Base-by-base conservation (phyloP, 345 rosid genomes). In the Syzygium aqueum region DNA sequence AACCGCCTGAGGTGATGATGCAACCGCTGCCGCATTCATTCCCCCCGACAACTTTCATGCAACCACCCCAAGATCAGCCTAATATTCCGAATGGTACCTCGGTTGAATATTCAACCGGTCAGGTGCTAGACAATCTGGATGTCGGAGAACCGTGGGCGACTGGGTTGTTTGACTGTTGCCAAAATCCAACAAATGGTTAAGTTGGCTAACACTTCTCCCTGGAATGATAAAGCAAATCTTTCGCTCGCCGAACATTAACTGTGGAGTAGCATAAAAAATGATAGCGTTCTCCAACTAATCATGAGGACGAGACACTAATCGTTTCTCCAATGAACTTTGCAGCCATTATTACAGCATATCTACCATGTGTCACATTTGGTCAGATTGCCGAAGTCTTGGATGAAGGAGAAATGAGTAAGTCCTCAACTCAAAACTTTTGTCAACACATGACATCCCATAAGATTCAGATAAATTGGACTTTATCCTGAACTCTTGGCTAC, bases 281-380 rank as follows among this genome's bases (percentile, higher is more conserved):
- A 43, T 43, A 43, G 46, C 46, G 46, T 63, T 63, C 73, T 65
- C 28, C 67, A 59, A 59, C 30, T 59, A 27, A 27, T 65, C 19
- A 30, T 28, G 0, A 28, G 77, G 40, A 65, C 7, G 22, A 65
- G 21, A 28, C 77, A 30, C 22, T 65, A 25, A 57, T 84, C 85
- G 21, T 52, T 51, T 22, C 59, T 53, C 53, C 59, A 5, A 43
- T 11, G 21, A 57, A 82, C 54, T 84, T 88, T 63, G 88, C 82
- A 92, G 95, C 93, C 52, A 84, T 91, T 46, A 52, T 90, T 86
- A 90, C 94, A 73, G 78, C 91, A 56, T 77, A 87, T 87, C 84
- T 88, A 37, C 94, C 95, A 27, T 90, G 94, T 46, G 67, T 91
- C 83, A 93, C 95, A 43, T 93, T 91, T 59, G 94, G 95, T 83